Base-by-base conservation (phyloP, 2,329 filamentous ascomycete genomes). In the Fusarium virguliforme region DNA sequence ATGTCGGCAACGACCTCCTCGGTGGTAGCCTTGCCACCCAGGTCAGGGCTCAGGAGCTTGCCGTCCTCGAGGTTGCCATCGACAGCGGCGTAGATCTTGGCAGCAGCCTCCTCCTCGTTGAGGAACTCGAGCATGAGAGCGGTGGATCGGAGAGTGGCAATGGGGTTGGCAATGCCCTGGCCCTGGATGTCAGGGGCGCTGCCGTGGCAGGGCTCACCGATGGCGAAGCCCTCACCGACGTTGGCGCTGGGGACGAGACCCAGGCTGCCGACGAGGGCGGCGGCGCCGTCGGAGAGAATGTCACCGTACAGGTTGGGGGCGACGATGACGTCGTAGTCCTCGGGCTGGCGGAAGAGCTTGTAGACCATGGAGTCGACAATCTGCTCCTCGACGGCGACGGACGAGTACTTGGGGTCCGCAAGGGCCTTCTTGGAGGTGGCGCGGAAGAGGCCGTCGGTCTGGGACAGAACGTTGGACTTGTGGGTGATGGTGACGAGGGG, bases 291-390 rank as follows among this genome's bases (percentile, higher is more conserved):
- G 3, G 94, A 97, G 40, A 99, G 87, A 74, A 99, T 96, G 82
- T 99, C 96, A 74, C 96, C 96, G 84, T 99, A 98, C 68, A 99
- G 88, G 85, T 98, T 98, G 58, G 95, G 96, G 8, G 95, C 96
- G 51, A 99, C 96, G 75, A 99, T 97, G 74, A 98, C 95, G 81
- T 99, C 96, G 89, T 98, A 99, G 79, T 92, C 92, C 78, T 92
- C 88, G 46, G 96, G 96, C 83, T 98, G 94, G 69, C 95, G 94
- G 90, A 98, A 98, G 63, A 99, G 92, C 87, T 98, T 98, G 90
- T 98, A 98, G 64, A 98, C 94, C 96, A 99, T 99, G 68, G 92
- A 95, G 84, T 99, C 96, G 70, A 99, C 95, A 75, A 99, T 99
- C 85, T 99, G 96, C 87, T 98, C 96, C 83, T 98, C 96, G 60